These are phyloP conservation scores for Mortierella sp. DNA, from an alignment of 371 early-diverging fungal species.

Conservation along the genomic window DNA sequence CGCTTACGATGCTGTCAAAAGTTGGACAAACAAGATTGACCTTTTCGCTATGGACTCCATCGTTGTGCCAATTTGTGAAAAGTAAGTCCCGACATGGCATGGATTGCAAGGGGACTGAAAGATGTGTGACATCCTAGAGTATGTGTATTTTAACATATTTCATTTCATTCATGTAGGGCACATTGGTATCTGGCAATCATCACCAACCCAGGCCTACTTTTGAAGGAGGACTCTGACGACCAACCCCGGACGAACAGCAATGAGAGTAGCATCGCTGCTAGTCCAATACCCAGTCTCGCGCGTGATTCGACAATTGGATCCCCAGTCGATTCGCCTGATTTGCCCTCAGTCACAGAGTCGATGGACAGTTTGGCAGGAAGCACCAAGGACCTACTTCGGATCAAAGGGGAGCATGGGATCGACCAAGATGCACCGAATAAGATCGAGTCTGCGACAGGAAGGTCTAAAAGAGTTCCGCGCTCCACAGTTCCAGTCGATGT, in stretches of 20 bases:
- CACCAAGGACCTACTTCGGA: not conserved
- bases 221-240: not conserved
- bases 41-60: constrained; percentile 73
- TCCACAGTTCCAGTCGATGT: constrained; percentile 28
- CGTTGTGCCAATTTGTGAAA: constrained; percentile 78
- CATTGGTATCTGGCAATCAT: constrained; percentile 82
- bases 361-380: not conserved
- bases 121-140: not conserved
- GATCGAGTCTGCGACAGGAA: not conserved
- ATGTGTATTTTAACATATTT: not conserved
- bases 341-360: not conserved
- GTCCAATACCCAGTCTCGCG: not conserved
- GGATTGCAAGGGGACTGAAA: not conserved
- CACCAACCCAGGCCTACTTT: constrained; percentile 61
- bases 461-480: constrained; percentile 13
- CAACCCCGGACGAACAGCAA: not conserved
- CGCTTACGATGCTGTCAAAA: constrained; percentile 66
- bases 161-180: constrained; percentile 33
- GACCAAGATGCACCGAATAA: not conserved
- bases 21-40: constrained; percentile 75
- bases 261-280: not conserved
- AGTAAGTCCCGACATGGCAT: constrained; percentile 50
- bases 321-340: not conserved
- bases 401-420: not conserved
- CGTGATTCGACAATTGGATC: not conserved